phyloP scores from a whole-genome alignment of 1,139 yeast genomes.

The Suhomyces taliae region DNA sequence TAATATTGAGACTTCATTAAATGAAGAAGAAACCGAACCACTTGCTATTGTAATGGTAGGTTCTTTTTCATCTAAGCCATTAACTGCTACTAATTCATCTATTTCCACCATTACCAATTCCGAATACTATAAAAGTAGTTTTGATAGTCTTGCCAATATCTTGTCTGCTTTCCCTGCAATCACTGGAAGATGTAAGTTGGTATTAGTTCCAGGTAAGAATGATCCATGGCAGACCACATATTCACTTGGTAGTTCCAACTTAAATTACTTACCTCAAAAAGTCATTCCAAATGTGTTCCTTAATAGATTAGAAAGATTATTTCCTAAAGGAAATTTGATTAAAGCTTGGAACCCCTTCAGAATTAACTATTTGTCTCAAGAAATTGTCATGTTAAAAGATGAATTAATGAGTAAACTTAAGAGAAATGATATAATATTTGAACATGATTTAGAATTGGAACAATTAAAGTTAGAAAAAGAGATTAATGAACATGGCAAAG shows the following conservation, averaged over 20 bases:
- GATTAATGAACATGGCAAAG: slow-evolving; percentile 16
- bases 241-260: slow-evolving; percentile 61
- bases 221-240: slow-evolving; percentile 90
- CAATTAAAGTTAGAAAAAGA: slow-evolving; percentile 21
- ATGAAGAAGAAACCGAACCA: slow-evolving; percentile 52
- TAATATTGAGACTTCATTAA: slow-evolving; percentile 42
- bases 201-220: slow-evolving; percentile 82
- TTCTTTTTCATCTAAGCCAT: slow-evolving; percentile 69
- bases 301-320: slow-evolving; percentile 60
- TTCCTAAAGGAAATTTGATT: slow-evolving; percentile 55
- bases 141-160: slow-evolving; percentile 70
- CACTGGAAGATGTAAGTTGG: slow-evolving; percentile 42
- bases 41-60: slow-evolving; percentile 49
- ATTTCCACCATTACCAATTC: slow-evolving; percentile 45
- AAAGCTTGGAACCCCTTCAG: slow-evolving; percentile 78
- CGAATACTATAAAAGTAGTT: slow-evolving; percentile 64
- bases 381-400: slow-evolving; percentile 72
- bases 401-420: slow-evolving; percentile 69
- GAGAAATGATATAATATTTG: slow-evolving; percentile 63
- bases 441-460: slow-evolving; percentile 40
- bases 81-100: slow-evolving; percentile 47
- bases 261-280: slow-evolving; percentile 67
- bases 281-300: slow-evolving; percentile 72
- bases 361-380: slow-evolving; percentile 78
- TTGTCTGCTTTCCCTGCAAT: slow-evolving; percentile 36